A percentile compares a stretch with the other conserved stretches of the same genome.
Evolutionary conservation across 164 flowering plant genomes (phyloP).

Genomic region (Euptelea pleiosperma): DNA sequence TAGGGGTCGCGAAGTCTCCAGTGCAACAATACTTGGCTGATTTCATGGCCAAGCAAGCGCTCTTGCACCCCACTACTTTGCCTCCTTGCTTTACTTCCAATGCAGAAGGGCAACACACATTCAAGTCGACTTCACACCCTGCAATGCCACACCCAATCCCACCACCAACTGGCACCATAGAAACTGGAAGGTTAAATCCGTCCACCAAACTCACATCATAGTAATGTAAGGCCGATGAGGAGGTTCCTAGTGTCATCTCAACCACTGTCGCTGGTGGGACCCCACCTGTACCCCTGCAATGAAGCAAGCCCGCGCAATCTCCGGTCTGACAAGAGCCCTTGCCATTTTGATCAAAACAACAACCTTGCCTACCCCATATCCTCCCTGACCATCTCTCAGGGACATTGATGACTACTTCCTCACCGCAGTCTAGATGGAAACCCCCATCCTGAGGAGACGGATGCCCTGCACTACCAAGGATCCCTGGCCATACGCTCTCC

Average conservation of each 20-base stretch:
- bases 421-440: conserved; percentile 51
- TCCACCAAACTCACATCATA: conserved; percentile 81
- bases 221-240: conserved; percentile 41
- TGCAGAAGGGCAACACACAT: conserved; percentile 62
- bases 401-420: conserved; percentile 30
- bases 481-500: conserved; percentile 64
- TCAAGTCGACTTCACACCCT: conserved; percentile 57
- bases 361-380: conserved; percentile 60
- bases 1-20: conserved; percentile 51
- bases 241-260: conserved; percentile 65
- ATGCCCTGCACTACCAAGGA: conserved; percentile 77
- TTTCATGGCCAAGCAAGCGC: conserved; percentile 69
- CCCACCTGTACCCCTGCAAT: conserved; percentile 56
- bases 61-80: conserved; percentile 71
- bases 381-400: conserved; percentile 60
- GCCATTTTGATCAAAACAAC: conserved; percentile 40
- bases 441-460: conserved; percentile 66
- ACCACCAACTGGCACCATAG: conserved; percentile 69
- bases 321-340: conserved; percentile 49
- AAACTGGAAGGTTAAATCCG: conserved; percentile 77
- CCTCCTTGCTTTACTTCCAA: conserved; percentile 49
- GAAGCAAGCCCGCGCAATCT: conserved; percentile 44
- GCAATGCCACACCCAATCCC: conserved; percentile 63
- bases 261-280: conserved; percentile 60
- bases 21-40: conserved; percentile 82